Conservation (phyloP, 176 grass and related monocot species). For the Oryza meyeriana region DNA sequence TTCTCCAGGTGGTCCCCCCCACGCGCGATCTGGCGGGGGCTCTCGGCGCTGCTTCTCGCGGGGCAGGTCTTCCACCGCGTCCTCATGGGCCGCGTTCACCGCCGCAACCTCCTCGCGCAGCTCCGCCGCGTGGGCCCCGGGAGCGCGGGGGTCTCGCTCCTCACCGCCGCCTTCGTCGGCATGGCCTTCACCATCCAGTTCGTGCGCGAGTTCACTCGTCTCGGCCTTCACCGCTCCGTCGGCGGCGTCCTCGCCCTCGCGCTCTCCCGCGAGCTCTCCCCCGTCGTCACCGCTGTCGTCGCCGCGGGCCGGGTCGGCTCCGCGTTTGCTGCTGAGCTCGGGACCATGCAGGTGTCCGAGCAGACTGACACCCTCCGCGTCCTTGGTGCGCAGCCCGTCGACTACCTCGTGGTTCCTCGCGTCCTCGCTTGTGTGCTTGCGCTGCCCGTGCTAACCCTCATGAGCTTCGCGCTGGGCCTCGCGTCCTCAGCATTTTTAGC, state of each 20-base stretch:
- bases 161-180: constrained; percentile 91
- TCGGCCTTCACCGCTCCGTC: constrained; percentile 92
- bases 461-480: constrained; percentile 82
- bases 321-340: constrained; percentile 96
- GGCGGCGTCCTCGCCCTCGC: constrained; percentile 94
- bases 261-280: constrained; percentile 80
- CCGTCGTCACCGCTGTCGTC: constrained; percentile 89
- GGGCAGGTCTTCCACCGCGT: constrained; percentile 83
- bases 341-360: constrained; percentile 99
- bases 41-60: constrained; percentile 75
- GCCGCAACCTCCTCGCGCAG: constrained; percentile 88
- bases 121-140: constrained; percentile 74
- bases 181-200: constrained; percentile 99
- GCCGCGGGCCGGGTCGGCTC: constrained; percentile 79
- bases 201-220: constrained; percentile 98
- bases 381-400: constrained; percentile 75
- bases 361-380: constrained; percentile 89
- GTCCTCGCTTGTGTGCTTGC: constrained; percentile 86
- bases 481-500: constrained; percentile 85
- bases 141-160: constrained; percentile 81
- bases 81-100: constrained; percentile 71
- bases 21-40: constrained; percentile 77
- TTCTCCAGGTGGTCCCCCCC: constrained; percentile 67
- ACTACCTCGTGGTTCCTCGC: constrained; percentile 87
- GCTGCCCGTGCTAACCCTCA: constrained; percentile 74